Evolutionary conservation across 352 stramenopile species (phyloP).

Genomic region (Saprolegnia parasitica): DNA sequence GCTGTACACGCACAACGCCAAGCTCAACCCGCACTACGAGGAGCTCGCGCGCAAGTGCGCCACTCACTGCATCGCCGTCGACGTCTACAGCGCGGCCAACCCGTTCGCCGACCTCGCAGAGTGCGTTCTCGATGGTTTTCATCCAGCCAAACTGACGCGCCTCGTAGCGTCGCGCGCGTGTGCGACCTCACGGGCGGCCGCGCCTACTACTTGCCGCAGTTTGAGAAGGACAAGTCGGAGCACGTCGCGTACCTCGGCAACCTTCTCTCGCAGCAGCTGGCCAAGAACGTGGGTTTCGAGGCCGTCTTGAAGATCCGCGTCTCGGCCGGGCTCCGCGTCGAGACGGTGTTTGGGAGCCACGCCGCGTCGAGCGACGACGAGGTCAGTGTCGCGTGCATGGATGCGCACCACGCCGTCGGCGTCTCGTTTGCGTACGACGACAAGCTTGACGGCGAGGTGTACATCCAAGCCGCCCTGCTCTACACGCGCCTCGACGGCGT

Average conservation of each 20-base stretch:
- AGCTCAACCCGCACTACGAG: conserved; percentile 61
- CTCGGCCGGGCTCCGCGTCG: conserved; percentile 75
- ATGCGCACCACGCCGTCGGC: conserved; percentile 78
- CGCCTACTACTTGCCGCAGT: conserved; percentile 82
- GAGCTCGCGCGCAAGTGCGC: conserved; percentile 57
- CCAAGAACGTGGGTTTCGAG: conserved; percentile 76
- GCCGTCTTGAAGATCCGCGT: conserved; percentile 86
- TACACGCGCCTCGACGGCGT: conserved; percentile 83
- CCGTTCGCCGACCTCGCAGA: conserved; percentile 77
- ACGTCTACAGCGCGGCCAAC: conserved; percentile 83
- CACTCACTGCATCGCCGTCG: conserved; percentile 75
- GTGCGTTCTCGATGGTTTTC: neutral
- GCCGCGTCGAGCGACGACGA: conserved; percentile 72
- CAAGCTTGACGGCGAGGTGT: conserved; percentile 71
- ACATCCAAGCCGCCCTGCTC: conserved; percentile 85
- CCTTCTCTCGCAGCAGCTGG: conserved; percentile 53
- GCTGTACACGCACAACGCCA: conserved; percentile 59
- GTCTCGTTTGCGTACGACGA: conserved; percentile 88
- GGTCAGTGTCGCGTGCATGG: conserved; percentile 85
- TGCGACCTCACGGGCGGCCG: conserved; percentile 82
- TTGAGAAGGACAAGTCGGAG: conserved; percentile 78
- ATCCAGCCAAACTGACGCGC: neutral
- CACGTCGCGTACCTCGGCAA: conserved; percentile 33
- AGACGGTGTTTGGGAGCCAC: conserved; percentile 82
- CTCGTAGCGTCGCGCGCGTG: conserved; percentile 49